phyloP scores from a whole-genome alignment of 2,329 filamentous ascomycete species.

The Pestalotiopsis sp. region DNA sequence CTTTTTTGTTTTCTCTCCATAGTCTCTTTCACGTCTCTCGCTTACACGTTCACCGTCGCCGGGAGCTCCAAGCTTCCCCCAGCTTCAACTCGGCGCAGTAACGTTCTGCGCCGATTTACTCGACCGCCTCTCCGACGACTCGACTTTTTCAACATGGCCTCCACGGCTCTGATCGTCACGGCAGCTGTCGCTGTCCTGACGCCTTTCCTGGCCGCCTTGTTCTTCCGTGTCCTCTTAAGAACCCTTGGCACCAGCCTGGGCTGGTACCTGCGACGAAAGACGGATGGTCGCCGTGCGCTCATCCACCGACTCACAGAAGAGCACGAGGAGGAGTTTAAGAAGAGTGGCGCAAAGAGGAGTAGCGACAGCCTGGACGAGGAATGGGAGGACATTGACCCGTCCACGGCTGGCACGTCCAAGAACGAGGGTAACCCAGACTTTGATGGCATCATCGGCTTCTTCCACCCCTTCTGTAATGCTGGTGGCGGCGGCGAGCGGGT shows the following conservation, averaged over 20 bases:
- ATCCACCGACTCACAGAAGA: constrained; percentile 55
- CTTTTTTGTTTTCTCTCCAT: neutral
- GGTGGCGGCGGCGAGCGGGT: constrained; percentile 95
- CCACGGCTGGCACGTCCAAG: constrained; percentile 36
- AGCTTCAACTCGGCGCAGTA: neutral
- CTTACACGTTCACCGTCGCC: neutral
- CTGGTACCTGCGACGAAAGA: constrained; percentile 64
- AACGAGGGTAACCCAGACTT: constrained; percentile 60
- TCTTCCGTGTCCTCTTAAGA: constrained; percentile 38
- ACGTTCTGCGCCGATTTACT: neutral
- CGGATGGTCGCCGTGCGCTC: constrained; percentile 60
- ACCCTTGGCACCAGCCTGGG: constrained; percentile 50
- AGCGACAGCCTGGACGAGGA: constrained; percentile 54
- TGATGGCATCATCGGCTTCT: constrained; percentile 90
- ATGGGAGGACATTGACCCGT: constrained; percentile 69
- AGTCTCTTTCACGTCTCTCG: neutral
- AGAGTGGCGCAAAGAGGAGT: constrained; percentile 34
- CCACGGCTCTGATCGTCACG: constrained; percentile 24
- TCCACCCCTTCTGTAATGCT: constrained; percentile 98
- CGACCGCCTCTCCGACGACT: neutral
- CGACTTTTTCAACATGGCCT: constrained; percentile 22
- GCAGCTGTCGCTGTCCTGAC: constrained; percentile 26
- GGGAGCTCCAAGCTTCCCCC: neutral
- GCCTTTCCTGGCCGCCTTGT: constrained; percentile 27
- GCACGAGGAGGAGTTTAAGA: constrained; percentile 37